Base-by-base conservation (phyloP, 352 stramenopile species). In the Globisporangium paddicum region DNA sequence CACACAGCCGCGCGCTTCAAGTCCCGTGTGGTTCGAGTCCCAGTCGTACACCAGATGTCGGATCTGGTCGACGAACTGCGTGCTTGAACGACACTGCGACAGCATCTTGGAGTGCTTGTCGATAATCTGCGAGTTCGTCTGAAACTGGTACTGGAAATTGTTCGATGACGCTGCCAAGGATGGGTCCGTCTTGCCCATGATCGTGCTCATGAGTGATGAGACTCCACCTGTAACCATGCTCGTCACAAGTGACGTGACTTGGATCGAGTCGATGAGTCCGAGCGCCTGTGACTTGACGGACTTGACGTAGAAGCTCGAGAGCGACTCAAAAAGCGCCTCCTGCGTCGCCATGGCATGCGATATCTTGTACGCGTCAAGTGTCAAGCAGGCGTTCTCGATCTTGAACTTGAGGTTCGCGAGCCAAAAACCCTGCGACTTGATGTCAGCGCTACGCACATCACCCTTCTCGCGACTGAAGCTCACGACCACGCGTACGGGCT, bases 361-460 rank as follows among this genome's bases (percentile, higher is more conserved):
- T 23, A 95, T 35, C 32, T 69, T 72, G 62, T 86, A 95, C 18
- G 69, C 76, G 23, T 86, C 77, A 1, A 95, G 66, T 5, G 75
- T 82, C n/a, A 95, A 59, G 55, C 78, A 92, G 19, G 85, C 85
- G 59, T 93, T 90, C 42, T 95, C 84, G 56, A 95, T 93, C 70
- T 90, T 87, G 52, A 95, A 59, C 63, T 93, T 93, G 14, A 95
- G 69, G 58, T 93, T 87, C 0, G 78, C 75, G 13, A 95, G 67
- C 85, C 82, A 95, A 42, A 93, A 95, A 2, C 77, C 70, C 26
- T 74, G 69, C 28, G 63, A 73, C 7, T 32, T 56, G 55, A 3
- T 21, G 21, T 54, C 49, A 19, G 32, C 41, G 62, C 42, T 68
- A 40, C 59, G 64, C 19, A 70, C 67, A 52, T 90, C 74, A 44